These are phyloP conservation scores for Platanthera guangdongensis DNA, from an alignment of 106 monocot genomes.

Conservation along the genomic window DNA sequence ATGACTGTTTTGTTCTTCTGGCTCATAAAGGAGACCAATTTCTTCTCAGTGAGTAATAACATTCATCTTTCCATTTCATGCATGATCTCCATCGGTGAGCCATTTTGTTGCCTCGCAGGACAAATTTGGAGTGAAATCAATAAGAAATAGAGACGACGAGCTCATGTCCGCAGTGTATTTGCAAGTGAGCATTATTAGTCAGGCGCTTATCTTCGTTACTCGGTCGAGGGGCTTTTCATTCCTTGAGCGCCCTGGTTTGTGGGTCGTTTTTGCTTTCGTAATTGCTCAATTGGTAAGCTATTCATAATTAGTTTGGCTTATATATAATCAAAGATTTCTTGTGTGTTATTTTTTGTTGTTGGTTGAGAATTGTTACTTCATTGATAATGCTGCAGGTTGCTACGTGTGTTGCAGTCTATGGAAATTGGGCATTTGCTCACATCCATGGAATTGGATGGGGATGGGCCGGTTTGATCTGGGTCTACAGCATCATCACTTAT, in stretches of 20 bases:
- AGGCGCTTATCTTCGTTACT: slow-evolving; percentile 14
- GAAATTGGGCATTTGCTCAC: slow-evolving; percentile 32
- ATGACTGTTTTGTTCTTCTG: slow-evolving; percentile 48
- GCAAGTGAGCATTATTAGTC: slow-evolving; percentile 19
- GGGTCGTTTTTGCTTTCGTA: slow-evolving; percentile 10
- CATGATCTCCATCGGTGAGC: not conserved
- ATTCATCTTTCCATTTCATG: too few relatives aligned
- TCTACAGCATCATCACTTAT: slow-evolving; percentile 39
- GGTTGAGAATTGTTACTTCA: not conserved
- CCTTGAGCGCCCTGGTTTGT: slow-evolving; percentile 15
- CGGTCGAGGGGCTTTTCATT: slow-evolving; percentile 20
- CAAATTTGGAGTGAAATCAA: slow-evolving; percentile 9
- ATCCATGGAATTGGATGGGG: slow-evolving; percentile 45
- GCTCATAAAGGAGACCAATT: slow-evolving; percentile 21
- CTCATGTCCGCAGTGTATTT: slow-evolving; percentile 14
- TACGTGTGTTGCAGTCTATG: slow-evolving; percentile 38
- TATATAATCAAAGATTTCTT: too few relatives aligned
- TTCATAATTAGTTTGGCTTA: too few relatives aligned
- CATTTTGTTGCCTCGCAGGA: not conserved
- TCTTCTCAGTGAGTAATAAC: slow-evolving; percentile 27
- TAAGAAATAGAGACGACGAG: slow-evolving; percentile 8
- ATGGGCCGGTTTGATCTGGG: slow-evolving; percentile 41
- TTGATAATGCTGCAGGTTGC: slow-evolving; percentile 21
- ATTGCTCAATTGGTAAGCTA: slow-evolving; percentile 14
- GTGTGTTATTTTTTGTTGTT: too few relatives aligned